Conservation (phyloP, 345 rosid genomes). For the Ricinus communis region DNA sequence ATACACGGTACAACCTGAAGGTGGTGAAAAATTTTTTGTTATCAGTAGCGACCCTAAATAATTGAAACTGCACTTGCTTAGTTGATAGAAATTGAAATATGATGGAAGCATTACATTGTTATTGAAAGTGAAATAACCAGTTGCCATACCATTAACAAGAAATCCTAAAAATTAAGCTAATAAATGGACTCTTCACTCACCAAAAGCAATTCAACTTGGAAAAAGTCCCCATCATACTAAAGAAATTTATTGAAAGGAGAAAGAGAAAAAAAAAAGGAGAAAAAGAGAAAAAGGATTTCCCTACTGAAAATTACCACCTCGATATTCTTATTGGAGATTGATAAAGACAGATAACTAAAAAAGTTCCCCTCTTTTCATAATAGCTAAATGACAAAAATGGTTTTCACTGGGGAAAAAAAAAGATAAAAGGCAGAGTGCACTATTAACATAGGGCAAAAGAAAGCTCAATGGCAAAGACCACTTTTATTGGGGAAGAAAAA, state of each 20-base stretch:
- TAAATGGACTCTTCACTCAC: not conserved
- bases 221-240: not conserved
- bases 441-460: too few relatives aligned
- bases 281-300: not conserved
- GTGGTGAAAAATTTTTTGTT: not conserved
- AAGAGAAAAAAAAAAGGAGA: not conserved
- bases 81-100: not conserved
- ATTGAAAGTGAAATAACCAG: not conserved
- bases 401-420: too few relatives aligned
- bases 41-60: not conserved
- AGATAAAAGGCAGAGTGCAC: too few relatives aligned
- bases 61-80: not conserved
- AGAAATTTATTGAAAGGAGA: not conserved
- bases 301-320: not conserved
- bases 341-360: not conserved
- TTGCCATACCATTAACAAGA: not conserved
- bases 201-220: not conserved
- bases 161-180: not conserved
- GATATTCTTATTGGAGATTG: not conserved
- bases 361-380: too few relatives aligned
- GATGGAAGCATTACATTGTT: not conserved
- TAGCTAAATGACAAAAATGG: too few relatives aligned
- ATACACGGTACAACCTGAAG: not conserved
- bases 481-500: not conserved
- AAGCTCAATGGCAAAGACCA: not conserved